Evolutionary conservation across 2,329 filamentous ascomycete genomes (phyloP), one percentile per base, ranked within the genome.

Genomic region (Pyrenochaeta sp.): DNA sequence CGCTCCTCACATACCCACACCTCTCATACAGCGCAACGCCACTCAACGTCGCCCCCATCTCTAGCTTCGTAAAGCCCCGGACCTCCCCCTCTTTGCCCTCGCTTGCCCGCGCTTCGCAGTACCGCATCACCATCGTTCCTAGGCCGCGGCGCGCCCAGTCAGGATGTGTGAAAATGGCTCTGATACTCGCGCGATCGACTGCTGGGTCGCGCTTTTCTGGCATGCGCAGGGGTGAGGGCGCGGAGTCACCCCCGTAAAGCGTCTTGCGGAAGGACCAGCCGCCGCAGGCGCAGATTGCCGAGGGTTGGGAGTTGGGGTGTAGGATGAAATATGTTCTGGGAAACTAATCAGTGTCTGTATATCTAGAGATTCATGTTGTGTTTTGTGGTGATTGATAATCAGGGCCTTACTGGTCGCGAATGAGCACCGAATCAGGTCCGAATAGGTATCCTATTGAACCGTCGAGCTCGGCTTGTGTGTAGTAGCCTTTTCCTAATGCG

Each of bases 111-210:
- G 54, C 65, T 52, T 77, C 74, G 49, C 74, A 77, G 56, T 72
- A 69, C 62, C 74, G 62, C 74, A 77, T 76, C 72, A 77, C 69
- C 74, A 76, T 77, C 2, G 73, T 77, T 0, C 74, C 74, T 6
- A 77, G 62, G 0, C 73, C 73, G 4, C 60, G 62, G 1, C 73
- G 64, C 37, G 71, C 70, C 50, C 58, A 74, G 6, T 56, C 58
- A 0, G 74, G 74, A 59, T 68, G 56, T 47, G 74, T 77, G 59
- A 77, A 77, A 28, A 77, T 77, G 2, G 74, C 74, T 5, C 74
- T 62, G 47, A 77, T 76, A 28, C 69, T 73, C 13, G 74, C 74
- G 3, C 73, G 65, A 36, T 76, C 73, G 3, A 34, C 56, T 2
- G 34, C 13, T 1, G 73, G 71, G 49, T 76, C 61, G 37, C 74